Conservation (phyloP, 2,329 filamentous ascomycete species). For the Aspergillus thermomutatus region DNA sequence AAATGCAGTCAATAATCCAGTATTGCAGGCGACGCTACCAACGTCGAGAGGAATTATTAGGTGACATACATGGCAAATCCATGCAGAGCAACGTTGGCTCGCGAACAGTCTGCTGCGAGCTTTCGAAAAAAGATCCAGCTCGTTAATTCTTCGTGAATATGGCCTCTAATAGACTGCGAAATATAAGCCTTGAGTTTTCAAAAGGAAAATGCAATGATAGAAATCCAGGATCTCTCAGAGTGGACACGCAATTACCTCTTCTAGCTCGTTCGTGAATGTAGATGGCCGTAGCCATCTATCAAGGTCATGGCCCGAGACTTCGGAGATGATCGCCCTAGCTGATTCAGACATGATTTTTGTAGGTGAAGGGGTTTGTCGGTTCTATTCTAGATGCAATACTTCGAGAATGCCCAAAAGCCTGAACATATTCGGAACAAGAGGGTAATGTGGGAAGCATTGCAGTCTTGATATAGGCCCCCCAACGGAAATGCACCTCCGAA, state of each 20-base stretch:
- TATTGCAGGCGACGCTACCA: neutral
- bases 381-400: neutral
- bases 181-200: neutral
- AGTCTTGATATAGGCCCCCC: neutral
- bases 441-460: neutral
- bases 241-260: neutral
- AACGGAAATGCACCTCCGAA: neutral
- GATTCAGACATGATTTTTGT: neutral
- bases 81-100: constrained; percentile 19
- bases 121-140: constrained; percentile 24
- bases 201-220: neutral
- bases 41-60: neutral
- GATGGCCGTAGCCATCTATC: constrained; percentile 2
- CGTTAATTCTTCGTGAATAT: constrained; percentile 19
- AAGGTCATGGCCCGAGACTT: constrained; percentile 2
- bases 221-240: neutral
- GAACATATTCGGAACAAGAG: neutral
- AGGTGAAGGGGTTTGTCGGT: neutral
- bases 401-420: neutral
- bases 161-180: constrained; percentile 18
- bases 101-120: constrained; percentile 18
- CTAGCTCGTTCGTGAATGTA: constrained; percentile 1
- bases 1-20: neutral
- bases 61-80: constrained; percentile 19
- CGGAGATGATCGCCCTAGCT: neutral